Evolutionary conservation across 2,329 filamentous ascomycete species (phyloP).

Genomic region (Dryadomyces quercivorus): DNA sequence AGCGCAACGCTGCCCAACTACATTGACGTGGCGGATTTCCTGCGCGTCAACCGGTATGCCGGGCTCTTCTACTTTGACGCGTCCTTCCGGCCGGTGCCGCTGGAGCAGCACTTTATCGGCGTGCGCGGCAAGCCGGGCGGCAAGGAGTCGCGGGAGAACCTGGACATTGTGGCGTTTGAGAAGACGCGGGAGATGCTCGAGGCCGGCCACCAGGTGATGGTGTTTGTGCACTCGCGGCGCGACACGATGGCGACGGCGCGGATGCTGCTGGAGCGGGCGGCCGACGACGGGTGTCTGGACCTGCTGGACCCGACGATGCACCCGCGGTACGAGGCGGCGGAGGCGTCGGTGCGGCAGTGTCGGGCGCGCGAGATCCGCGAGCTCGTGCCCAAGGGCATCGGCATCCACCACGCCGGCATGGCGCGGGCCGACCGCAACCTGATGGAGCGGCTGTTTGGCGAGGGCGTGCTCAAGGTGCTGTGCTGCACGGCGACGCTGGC

Average conservation of each 20-base stretch:
- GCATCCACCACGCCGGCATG: conserved; percentile 96
- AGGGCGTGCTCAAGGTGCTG: conserved; percentile 90
- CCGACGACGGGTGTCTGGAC: conserved; percentile 65
- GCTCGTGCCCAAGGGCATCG: conserved; percentile 78
- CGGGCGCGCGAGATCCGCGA: conserved; percentile 82
- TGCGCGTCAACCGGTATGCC: conserved; percentile 86
- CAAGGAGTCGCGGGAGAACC: conserved; percentile 73
- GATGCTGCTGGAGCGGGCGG: conserved; percentile 74
- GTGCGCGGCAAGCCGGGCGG: conserved; percentile 82
- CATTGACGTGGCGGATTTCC: conserved; percentile 89
- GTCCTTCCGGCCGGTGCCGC: conserved; percentile 87
- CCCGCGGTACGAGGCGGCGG: conserved; percentile 66
- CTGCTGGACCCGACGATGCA: conserved; percentile 74
- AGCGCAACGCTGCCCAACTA: conserved; percentile 96
- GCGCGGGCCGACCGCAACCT: conserved; percentile 84
- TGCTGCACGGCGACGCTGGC: conserved; percentile 97
- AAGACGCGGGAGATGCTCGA: conserved; percentile 92
- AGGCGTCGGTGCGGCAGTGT: conserved; percentile 74
- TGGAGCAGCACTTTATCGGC: conserved; percentile 95
- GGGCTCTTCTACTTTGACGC: conserved; percentile 95
- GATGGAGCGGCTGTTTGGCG: conserved; percentile 83
- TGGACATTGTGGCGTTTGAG: conserved; percentile 79
- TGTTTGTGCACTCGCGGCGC: conserved; percentile 94
- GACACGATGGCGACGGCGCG: conserved; percentile 85
- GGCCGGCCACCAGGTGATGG: conserved; percentile 93